Evolutionary conservation across 192 early-diverging fungal genomes (phyloP).

Genomic region (Entomortierella lignicola): DNA sequence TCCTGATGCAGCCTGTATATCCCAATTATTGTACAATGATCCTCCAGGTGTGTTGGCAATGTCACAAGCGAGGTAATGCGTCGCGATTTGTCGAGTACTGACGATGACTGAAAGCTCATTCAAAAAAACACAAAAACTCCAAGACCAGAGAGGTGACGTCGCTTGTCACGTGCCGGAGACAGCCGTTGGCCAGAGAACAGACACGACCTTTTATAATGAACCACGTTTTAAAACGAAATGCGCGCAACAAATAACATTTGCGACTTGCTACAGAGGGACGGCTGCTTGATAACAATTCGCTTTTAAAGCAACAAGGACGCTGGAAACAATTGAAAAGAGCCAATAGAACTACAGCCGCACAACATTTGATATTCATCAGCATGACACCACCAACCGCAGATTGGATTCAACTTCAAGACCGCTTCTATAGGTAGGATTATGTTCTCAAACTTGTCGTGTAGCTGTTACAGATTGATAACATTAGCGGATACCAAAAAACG

Average conservation of each 20-base stretch:
- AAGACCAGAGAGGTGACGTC: too few relatives aligned
- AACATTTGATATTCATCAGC: background rate
- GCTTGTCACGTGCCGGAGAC: too few relatives aligned
- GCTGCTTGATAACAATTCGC: too few relatives aligned
- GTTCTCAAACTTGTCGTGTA: background rate
- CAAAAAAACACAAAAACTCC: background rate
- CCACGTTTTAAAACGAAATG: background rate
- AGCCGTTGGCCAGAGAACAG: too few relatives aligned
- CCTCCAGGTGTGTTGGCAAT: background rate
- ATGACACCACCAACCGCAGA: conserved; percentile 71
- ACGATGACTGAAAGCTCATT: background rate
- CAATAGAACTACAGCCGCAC: background rate
- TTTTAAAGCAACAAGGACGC: too few relatives aligned
- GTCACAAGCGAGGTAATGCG: background rate
- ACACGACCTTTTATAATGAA: too few relatives aligned
- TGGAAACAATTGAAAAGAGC: too few relatives aligned
- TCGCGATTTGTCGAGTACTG: background rate
- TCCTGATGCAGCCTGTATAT: background rate
- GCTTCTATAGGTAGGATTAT: conserved; percentile 64
- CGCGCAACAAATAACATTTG: background rate
- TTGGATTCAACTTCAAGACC: conserved; percentile 69
- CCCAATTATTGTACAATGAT: background rate
- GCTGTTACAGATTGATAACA: too few relatives aligned
- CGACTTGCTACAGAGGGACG: too few relatives aligned
- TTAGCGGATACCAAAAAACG: too few relatives aligned